Evolutionary conservation across 768 basidiomycete species (phyloP), one percentile per base, ranked within the genome.

Genomic region (Podaxis rugospora): DNA sequence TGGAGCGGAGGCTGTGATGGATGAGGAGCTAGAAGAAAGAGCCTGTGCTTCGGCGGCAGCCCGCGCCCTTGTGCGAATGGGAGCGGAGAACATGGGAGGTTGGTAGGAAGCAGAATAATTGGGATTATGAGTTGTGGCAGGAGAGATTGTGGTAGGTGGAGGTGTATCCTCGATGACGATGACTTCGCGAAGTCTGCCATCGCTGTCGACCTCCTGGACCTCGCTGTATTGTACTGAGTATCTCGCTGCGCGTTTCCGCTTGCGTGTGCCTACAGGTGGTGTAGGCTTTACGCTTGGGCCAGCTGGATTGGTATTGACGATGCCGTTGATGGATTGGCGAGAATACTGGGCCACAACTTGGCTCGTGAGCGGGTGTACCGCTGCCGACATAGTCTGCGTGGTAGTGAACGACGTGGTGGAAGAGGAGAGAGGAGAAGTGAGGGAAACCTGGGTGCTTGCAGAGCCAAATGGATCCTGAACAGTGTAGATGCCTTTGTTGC

Each of bases 151-250:
- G 57, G 87, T 84, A 46, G 92, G 92, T 39, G 88, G 88, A 28
- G 92, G 92, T 47, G 93, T 93, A 77, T 95, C 93, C 67, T 95
- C 93, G 73, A 95, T 93, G 67, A 95, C 88, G 74, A 95, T 94
- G 71, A 94, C 89, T 73, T 94, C 92, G 56, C 92, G 78, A 40
- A 92, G 79, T 66, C 81, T 78, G 63, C 92, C 92, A 52, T 88
- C 78, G 66, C 79, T 81, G 75, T 94, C 92, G 71, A 93, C 82
- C 76, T 94, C 92, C 68, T 93, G 87, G 42, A 92, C 90, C 72
- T 93, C 91, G 70, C 88, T 91, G 79, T 92, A 93, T 78, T 83
- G 88, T 74, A 93, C 88, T 23, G 87, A 88, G 72, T 83, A 90
- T 67, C 90, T 88, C 67, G 88, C 87, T 32, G 87, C 81, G 71